A percentile compares a stretch with the other conserved stretches of the same genome.
These are phyloP conservation scores for Pyrenophora teres DNA, from an alignment of 2,329 filamentous ascomycete species.

Conservation along the genomic window DNA sequence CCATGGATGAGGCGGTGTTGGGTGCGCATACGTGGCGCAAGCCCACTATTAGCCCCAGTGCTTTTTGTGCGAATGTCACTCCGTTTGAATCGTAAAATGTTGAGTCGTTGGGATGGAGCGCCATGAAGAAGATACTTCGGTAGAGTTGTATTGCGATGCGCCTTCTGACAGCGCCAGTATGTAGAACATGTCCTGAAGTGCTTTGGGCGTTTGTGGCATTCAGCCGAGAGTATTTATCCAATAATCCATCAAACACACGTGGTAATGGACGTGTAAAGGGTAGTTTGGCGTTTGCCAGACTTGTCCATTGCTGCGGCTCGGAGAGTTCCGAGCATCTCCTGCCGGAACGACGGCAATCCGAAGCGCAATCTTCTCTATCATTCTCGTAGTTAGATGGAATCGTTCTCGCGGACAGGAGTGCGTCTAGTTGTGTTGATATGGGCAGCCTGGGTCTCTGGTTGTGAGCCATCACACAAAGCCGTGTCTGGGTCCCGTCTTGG, in stretches of 20 bases:
- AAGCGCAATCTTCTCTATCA: too few relatives aligned
- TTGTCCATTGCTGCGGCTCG: neutral
- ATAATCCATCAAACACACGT: constrained; percentile 1
- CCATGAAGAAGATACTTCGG: too few relatives aligned
- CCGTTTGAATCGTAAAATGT: neutral
- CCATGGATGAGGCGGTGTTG: too few relatives aligned
- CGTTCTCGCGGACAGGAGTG: too few relatives aligned
- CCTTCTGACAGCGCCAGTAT: neutral
- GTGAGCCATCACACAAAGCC: too few relatives aligned
- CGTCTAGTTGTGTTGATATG: too few relatives aligned
- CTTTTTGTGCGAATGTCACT: neutral
- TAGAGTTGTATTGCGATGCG: neutral
- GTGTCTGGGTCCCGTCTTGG: too few relatives aligned
- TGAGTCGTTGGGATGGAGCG: too few relatives aligned
- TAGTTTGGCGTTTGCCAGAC: neutral
- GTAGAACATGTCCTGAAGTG: neutral
- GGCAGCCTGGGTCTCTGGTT: too few relatives aligned
- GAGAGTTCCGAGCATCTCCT: too few relatives aligned
- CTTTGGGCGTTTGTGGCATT: constrained; percentile 20
- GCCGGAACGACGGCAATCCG: too few relatives aligned
- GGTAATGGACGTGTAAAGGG: neutral
- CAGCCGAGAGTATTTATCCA: constrained; percentile 25
- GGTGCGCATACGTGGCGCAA: neutral
- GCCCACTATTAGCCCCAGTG: neutral
- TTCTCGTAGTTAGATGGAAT: too few relatives aligned